phyloP scores from a whole-genome alignment of 192 early-diverging fungal genomes.

The Backusella westeae region DNA sequence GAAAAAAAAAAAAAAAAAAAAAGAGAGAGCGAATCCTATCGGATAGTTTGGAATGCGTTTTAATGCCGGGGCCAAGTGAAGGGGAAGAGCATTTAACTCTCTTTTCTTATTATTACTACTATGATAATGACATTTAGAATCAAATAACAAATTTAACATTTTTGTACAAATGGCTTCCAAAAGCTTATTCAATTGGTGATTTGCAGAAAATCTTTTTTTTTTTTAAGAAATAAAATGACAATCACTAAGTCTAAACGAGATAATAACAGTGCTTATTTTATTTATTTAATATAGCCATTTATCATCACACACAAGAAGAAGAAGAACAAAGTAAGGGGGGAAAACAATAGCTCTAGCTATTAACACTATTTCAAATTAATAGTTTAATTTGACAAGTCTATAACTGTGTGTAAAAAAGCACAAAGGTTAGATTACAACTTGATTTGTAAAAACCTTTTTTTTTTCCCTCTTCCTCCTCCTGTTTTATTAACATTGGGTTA shows the following conservation, averaged over 20 bases:
- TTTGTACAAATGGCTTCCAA: neutral
- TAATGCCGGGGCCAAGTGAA: neutral
- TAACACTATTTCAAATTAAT: neutral
- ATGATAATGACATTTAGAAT: neutral
- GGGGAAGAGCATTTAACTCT: neutral
- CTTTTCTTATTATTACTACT: neutral
- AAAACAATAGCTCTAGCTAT: neutral
- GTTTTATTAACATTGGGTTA: neutral
- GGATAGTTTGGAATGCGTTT: too few relatives aligned
- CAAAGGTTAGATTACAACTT: neutral
- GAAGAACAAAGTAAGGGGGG: neutral
- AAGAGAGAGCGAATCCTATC: too few relatives aligned
- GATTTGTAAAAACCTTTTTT: neutral
- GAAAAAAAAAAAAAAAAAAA: too few relatives aligned
- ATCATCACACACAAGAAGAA: neutral
- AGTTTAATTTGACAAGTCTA: slow-evolving; percentile 9
- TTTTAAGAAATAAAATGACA: neutral
- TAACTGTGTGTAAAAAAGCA: neutral
- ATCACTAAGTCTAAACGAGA: neutral
- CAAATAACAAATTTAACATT: neutral
- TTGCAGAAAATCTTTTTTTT: neutral
- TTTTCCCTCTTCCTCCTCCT: neutral
- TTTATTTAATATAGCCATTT: neutral
- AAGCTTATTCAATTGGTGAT: neutral
- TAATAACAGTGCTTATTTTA: neutral